A percentile compares a stretch with the other conserved stretches of the same genome.
These are phyloP conservation scores for Fagus crenata DNA, from an alignment of 306 rosid genomes.

Conservation along the genomic window DNA sequence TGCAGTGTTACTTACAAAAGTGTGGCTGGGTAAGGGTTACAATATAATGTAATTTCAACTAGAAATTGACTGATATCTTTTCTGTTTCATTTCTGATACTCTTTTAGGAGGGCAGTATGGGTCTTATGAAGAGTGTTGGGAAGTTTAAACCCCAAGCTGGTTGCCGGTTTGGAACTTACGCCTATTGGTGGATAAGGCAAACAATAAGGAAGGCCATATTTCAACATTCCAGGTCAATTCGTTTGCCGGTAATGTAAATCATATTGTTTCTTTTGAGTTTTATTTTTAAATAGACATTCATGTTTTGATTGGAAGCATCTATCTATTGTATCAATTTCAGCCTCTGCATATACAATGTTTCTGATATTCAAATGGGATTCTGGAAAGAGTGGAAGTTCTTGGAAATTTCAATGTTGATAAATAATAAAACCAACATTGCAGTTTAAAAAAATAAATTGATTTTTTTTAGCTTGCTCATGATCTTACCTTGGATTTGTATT, in stretches of 20 bases:
- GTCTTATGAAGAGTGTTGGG: conserved; percentile 81
- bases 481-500: background rate
- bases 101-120: conserved; percentile 83
- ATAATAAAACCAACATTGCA: conserved; percentile 2
- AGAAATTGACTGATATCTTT: conserved; percentile 18
- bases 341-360: background rate
- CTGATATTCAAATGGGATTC: conserved; percentile 10
- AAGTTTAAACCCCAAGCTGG: conserved; percentile 85
- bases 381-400: conserved; percentile 21
- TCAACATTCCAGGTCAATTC: conserved; percentile 77
- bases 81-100: conserved; percentile 28
- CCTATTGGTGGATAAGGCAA: conserved; percentile 91
- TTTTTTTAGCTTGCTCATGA: background rate
- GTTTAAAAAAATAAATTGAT: background rate
- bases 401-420: conserved; percentile 14
- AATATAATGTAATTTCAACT: background rate
- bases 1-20: background rate
- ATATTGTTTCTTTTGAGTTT: background rate
- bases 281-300: background rate
- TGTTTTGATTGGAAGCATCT: background rate
- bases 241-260: conserved; percentile 60
- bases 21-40: background rate
- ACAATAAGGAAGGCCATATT: conserved; percentile 69
- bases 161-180: conserved; percentile 81
- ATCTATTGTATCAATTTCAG: background rate